A percentile compares a stretch with the other conserved stretches of the same genome.
Evolutionary conservation across 495 filamentous ascomycete species (phyloP).

Genomic region (Penicillium coffeae): DNA sequence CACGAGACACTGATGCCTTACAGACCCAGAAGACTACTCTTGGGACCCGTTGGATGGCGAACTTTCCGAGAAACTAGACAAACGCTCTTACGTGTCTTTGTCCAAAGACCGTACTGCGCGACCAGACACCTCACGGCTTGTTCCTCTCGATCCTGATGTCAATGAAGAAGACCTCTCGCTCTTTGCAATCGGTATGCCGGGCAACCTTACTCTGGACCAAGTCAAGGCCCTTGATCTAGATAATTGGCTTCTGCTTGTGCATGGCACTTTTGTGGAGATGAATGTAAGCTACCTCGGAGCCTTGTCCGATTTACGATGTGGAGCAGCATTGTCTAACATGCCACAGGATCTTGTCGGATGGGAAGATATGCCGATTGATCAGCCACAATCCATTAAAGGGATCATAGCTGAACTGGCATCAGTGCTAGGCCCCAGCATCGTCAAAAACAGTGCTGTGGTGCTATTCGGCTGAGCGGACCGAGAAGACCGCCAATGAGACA

Average conservation of each 20-base stretch:
- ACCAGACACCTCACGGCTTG: constrained; percentile 5
- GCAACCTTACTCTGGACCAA: constrained; percentile 62
- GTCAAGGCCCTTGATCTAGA: constrained; percentile 61
- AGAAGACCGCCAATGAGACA: not conserved
- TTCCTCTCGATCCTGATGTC: constrained; percentile 31
- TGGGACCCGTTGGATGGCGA: constrained; percentile 76
- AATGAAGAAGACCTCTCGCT: constrained; percentile 52
- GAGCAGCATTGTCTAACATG: constrained; percentile 25
- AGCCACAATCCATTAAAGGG: constrained; percentile 56
- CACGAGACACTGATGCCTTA: not conserved
- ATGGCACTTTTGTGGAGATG: constrained; percentile 41
- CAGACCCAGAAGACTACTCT: constrained; percentile 66
- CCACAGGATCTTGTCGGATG: constrained; percentile 60
- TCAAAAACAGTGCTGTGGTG: constrained; percentile 47
- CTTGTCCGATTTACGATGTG: not conserved
- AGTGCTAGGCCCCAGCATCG: constrained; percentile 64
- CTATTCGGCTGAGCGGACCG: constrained; percentile 30
- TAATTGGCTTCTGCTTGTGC: constrained; percentile 45
- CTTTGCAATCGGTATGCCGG: constrained; percentile 71
- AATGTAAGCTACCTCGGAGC: constrained; percentile 25
- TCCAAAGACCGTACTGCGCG: constrained; percentile 42
- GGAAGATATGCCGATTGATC: constrained; percentile 54
- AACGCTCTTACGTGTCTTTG: constrained; percentile 64
- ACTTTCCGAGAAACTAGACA: constrained; percentile 58
- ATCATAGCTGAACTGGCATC: constrained; percentile 74